Evolutionary conservation across 2,329 filamentous ascomycete species (phyloP), one percentile per base, ranked within the genome.

Genomic region (Dendryphion nanum): DNA sequence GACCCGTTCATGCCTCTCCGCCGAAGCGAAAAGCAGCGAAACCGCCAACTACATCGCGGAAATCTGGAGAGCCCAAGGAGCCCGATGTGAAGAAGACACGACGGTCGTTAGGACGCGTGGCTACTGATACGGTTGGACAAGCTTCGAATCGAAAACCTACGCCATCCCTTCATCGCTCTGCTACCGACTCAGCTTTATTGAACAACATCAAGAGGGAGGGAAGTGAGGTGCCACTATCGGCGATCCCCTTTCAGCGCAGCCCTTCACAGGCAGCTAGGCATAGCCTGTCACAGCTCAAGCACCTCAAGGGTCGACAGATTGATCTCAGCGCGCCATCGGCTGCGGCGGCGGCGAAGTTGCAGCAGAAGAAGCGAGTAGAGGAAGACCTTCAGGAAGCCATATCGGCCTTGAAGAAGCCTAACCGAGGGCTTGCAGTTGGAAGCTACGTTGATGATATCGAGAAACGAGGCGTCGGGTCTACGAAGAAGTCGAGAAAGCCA

Each of bases 371-470:
- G 3, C 66, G 77, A 16, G 75, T 88, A 2, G 81, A 88, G 33
- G 79, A 82, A 18, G 83, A 89, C 54, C 66, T 91, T 21, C 79
- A 81, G 48, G 79, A 87, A 41, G 87, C 87, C 6, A 90, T 93
- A 34, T 78, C 78, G 5, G 77, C 82, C 7, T 63, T 91, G 29
- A 83, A 85, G 59, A 88, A 83, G 63, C 87, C 87, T 1, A 89
- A 91, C 53, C 78, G 87, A 31, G 76, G 79, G 16, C 72, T 85
- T 28, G 84, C 83, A 10, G 81, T 81, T 20, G 82, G 81, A 51
- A 76, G 80, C 24, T 73, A 86, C 40, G 79, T 77, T 3, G 84
- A 87, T 47, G 82, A 79, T 18, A 76, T 79, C 4, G 83, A 89
- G 58, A 77, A 76, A 50, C 77, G 82, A 19, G 48, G 51, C 20